These are phyloP conservation scores for Barnettozyma californica DNA, from an alignment of 805 yeast species.

Conservation along the genomic window DNA sequence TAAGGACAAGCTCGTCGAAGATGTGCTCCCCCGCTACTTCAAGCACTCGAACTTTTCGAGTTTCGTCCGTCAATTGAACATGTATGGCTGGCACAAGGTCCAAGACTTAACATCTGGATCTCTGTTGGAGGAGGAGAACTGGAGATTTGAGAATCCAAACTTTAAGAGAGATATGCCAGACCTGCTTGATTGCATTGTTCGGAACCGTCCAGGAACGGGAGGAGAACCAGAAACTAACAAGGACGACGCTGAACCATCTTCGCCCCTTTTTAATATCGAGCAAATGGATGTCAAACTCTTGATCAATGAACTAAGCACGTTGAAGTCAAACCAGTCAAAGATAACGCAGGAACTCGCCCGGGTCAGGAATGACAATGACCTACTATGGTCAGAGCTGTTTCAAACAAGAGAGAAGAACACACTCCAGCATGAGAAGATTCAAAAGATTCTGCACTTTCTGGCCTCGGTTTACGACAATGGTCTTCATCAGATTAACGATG, in stretches of 20 bases:
- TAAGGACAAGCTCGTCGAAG: conserved; percentile 75
- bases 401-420: conserved; percentile 79
- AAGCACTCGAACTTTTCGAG: conserved; percentile 94
- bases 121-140: conserved; percentile 65
- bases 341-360: conserved; percentile 81
- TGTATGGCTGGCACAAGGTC: conserved; percentile 99
- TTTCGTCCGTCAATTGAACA: conserved; percentile 93
- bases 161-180: conserved; percentile 79
- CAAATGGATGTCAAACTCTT: conserved; percentile 29
- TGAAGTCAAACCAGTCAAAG: conserved; percentile 71
- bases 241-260: not conserved
- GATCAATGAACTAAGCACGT: conserved; percentile 37
- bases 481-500: conserved; percentile 18
- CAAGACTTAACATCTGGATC: conserved; percentile 85
- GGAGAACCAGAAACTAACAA: not conserved
- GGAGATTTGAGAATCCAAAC: conserved; percentile 83
- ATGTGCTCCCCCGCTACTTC: conserved; percentile 83
- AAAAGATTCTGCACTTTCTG: conserved; percentile 78
- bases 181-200: conserved; percentile 72
- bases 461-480: conserved; percentile 50
- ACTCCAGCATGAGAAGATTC: conserved; percentile 80
- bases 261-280: conserved; percentile 9
- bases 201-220: conserved; percentile 48
- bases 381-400: conserved; percentile 86
- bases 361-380: conserved; percentile 78